Evolutionary conservation across 2,329 filamentous ascomycete species (phyloP), one percentile per base, ranked within the genome.

Genomic region (Epichloe amarillans): DNA sequence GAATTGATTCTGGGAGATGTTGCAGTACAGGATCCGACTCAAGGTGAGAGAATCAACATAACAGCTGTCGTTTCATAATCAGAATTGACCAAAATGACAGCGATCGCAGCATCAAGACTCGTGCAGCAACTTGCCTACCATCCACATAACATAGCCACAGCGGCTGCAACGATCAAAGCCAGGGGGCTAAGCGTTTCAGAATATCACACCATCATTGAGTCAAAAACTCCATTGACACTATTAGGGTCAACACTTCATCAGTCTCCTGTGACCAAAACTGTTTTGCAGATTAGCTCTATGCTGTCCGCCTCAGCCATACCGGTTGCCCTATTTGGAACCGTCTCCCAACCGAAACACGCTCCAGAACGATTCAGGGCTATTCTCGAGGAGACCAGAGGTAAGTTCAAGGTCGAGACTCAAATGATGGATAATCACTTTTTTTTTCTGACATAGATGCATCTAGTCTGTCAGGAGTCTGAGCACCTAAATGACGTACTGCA

Each of bases 231-330:
- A 4, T 49, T 58, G 33, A 51, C 46, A 5, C 17, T 56, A 14
- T 42, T 56, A 11, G 56, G 58, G 2, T 58, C 60, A 8, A 55
- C 56, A 4, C 55, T 61, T 30, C 52, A 60, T 39, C 58, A 60
- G 38, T 61, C 57, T 7, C 58, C 58, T 3, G 50, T 58, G 4
- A 58, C 58, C 8, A 53, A 54, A 38, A 55, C 54, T 8, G 50
- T 61, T 15, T 46, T 61, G 30, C 53, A 56, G n/a, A 54, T 60
- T 41, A 61, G 58, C 47, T 51, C 58, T 10, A 59, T 61, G 59
- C 53, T 61, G n/a, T 58, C 59, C 1, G 47, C 48, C 2, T 54
- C 56, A 3, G 52, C 52, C 8, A 58, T 61, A 44, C 60, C 60
- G 2, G 55, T 57, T 7, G 39, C 55, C 19, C 47, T 61, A 23